Evolutionary conservation across 2,329 filamentous ascomycete species (phyloP).

Genomic region (Podosphaera aphanis): DNA sequence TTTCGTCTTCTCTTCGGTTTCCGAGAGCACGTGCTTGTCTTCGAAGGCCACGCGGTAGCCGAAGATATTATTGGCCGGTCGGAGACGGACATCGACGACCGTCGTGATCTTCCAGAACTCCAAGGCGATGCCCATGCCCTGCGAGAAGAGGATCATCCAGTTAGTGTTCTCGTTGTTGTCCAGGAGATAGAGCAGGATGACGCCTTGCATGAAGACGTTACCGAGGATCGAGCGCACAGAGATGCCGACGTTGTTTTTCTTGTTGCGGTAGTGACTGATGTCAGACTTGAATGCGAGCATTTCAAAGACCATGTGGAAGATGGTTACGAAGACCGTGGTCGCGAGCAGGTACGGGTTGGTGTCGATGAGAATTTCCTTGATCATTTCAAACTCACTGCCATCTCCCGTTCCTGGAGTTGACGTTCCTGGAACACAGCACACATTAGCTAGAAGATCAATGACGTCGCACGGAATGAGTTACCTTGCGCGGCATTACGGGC

Average conservation of each 20-base stretch:
- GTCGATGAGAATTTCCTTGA: slow-evolving; percentile 86
- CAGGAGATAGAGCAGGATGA: slow-evolving; percentile 90
- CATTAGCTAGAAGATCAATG: slow-evolving; percentile 2
- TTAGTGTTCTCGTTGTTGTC: slow-evolving; percentile 93
- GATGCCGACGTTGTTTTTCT: slow-evolving; percentile 96
- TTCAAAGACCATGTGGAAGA: slow-evolving; percentile 87
- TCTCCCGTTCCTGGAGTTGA: slow-evolving; percentile 50
- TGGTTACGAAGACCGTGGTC: slow-evolving; percentile 61
- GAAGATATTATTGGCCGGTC: slow-evolving; percentile 42
- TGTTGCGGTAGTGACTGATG: slow-evolving; percentile 94
- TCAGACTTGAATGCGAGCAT: slow-evolving; percentile 93
- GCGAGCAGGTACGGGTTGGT: slow-evolving; percentile 79
- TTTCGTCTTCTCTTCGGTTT: slow-evolving; percentile 92
- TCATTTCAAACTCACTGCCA: slow-evolving; percentile 83
- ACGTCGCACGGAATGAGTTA: slow-evolving; percentile 19
- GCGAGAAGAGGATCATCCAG: slow-evolving; percentile 94
- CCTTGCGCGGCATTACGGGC: slow-evolving; percentile 53
- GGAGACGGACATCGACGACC: slow-evolving; percentile 67
- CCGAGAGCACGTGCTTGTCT: slow-evolving; percentile 87
- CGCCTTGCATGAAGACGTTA: slow-evolving; percentile 89
- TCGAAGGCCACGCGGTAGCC: slow-evolving; percentile 72
- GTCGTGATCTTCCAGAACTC: slow-evolving; percentile 95
- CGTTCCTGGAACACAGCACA: slow-evolving; percentile 8
- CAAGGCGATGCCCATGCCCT: slow-evolving; percentile 41
- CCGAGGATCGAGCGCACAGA: slow-evolving; percentile 87